These are phyloP conservation scores for Cladosporium sphaerospermum DNA, from an alignment of 2,329 filamentous ascomycete species.

Conservation along the genomic window DNA sequence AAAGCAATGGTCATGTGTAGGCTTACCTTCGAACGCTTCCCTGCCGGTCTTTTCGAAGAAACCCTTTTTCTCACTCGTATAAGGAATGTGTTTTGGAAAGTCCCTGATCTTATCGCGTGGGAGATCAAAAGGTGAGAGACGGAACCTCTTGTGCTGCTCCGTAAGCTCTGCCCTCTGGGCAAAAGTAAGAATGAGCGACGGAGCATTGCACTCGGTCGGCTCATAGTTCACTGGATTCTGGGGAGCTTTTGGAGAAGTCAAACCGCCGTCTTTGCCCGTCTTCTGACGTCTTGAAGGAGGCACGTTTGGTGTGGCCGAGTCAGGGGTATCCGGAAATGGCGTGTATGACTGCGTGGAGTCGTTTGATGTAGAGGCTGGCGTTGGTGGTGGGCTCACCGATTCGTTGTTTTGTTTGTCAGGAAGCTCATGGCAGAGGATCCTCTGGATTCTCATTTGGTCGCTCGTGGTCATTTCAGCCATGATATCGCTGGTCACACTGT, in stretches of 20 bases:
- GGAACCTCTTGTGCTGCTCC: conserved; percentile 55
- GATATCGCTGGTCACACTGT: conserved; percentile 16
- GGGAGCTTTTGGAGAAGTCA: conserved; percentile 56
- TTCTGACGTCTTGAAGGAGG: conserved; percentile 42
- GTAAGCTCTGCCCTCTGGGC: conserved; percentile 42
- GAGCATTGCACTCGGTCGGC: conserved; percentile 58
- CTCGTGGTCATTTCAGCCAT: conserved; percentile 14
- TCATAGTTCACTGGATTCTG: conserved; percentile 66
- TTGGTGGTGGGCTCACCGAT: conserved; percentile 19
- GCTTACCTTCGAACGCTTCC: conserved; percentile 78
- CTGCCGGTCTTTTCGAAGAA: conserved; percentile 81
- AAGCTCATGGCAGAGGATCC: conserved; percentile 34
- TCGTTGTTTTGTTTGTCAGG: conserved; percentile 17
- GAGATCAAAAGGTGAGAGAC: conserved; percentile 60
- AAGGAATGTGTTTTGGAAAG: conserved; percentile 66
- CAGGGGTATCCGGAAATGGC: conserved; percentile 18
- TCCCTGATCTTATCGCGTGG: conserved; percentile 39
- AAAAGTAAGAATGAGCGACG: conserved; percentile 29
- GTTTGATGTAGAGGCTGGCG: conserved; percentile 22
- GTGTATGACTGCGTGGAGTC: conserved; percentile 19
- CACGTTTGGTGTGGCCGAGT: conserved; percentile 9
- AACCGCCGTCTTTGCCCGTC: conserved; percentile 57
- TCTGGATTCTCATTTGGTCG: conserved; percentile 36
- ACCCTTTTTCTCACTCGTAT: conserved; percentile 88
- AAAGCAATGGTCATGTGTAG: conserved; percentile 3